These are phyloP conservation scores for Alliaria petiolata DNA, from an alignment of 345 rosid species.

Conservation along the genomic window DNA sequence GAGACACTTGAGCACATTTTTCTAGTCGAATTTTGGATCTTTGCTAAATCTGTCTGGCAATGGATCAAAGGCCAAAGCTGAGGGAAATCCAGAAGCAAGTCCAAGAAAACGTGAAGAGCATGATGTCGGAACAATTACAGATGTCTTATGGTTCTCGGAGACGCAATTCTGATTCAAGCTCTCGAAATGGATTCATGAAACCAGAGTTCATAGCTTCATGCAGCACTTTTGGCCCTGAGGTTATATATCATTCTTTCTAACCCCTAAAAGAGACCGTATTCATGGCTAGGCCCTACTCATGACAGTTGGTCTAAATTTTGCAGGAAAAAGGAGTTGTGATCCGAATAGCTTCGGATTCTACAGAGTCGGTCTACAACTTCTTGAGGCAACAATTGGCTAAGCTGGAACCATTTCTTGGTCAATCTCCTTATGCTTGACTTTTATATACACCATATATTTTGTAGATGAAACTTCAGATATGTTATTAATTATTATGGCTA, in stretches of 20 bases:
- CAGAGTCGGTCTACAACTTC: slow-evolving; percentile 81
- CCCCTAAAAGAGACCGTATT: too few relatives aligned
- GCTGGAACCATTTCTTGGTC: slow-evolving; percentile 67
- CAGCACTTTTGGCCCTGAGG: slow-evolving; percentile 82
- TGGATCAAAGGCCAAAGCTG: slow-evolving; percentile 57
- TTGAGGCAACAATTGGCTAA: slow-evolving; percentile 55
- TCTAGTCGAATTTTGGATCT: neutral
- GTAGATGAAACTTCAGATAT: neutral
- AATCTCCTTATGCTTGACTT: slow-evolving; percentile 52
- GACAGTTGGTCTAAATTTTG: slow-evolving; percentile 3
- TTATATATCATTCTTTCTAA: neutral
- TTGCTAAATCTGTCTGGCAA: slow-evolving; percentile 12
- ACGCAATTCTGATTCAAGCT: slow-evolving; percentile 25
- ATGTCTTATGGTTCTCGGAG: slow-evolving; percentile 38
- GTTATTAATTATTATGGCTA: neutral
- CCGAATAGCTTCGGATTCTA: slow-evolving; percentile 72
- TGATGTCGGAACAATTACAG: slow-evolving; percentile 71
- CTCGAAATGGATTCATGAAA: slow-evolving; percentile 31
- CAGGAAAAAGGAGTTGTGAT: slow-evolving; percentile 73
- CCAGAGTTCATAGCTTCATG: slow-evolving; percentile 76
- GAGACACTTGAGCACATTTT: neutral
- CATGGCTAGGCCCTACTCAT: neutral
- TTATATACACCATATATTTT: neutral
- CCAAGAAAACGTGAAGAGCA: slow-evolving; percentile 71
- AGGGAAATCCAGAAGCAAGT: slow-evolving; percentile 57